Percentiles rank a stretch among this genome's conserved stretches.
Conservation (phyloP, 2,329 filamentous ascomycete species). For the Botrytis cinerea region DNA sequence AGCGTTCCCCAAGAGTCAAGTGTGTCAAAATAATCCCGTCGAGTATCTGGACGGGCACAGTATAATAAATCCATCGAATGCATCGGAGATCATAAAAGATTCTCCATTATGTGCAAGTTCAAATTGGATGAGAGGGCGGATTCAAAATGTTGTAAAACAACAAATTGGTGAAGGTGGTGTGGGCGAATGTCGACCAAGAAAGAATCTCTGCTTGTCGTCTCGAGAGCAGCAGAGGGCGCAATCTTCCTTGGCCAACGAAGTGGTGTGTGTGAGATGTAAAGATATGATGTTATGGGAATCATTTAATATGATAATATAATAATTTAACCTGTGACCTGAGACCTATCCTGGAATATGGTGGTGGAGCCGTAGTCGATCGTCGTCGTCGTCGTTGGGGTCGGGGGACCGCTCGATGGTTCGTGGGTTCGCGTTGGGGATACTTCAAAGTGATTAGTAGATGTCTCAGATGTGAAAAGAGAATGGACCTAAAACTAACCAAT, state of each 20-base stretch:
- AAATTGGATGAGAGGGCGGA: neutral
- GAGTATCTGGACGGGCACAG: slow-evolving; percentile 14
- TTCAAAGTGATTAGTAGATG: neutral
- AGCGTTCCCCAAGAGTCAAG: neutral
- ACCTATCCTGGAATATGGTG: slow-evolving; percentile 21
- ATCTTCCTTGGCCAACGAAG: slow-evolving; percentile 12
- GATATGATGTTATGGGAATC: neutral
- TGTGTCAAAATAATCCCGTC: slow-evolving; percentile 7
- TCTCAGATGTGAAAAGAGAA: neutral
- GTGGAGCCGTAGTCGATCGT: neutral
- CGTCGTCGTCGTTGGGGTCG: neutral
- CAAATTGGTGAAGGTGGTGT: slow-evolving; percentile 6
- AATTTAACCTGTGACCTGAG: slow-evolving; percentile 20
- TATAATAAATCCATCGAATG: slow-evolving; percentile 7
- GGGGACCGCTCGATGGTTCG: neutral
- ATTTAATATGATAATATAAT: neutral
- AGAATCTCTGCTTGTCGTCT: slow-evolving; percentile 21
- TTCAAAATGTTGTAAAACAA: slow-evolving; percentile 3
- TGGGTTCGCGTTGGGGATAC: neutral
- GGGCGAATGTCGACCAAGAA: slow-evolving; percentile 7
- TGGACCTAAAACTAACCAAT: neutral
- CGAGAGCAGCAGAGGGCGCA: slow-evolving; percentile 21
- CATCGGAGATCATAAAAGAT: slow-evolving; percentile 12
- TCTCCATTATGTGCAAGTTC: slow-evolving; percentile 13
- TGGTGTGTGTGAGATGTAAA: neutral